Percentiles rank a stretch among this genome's conserved stretches.
These are phyloP conservation scores for Excoecaria agallocha DNA, from an alignment of 345 rosid species.

Conservation along the genomic window DNA sequence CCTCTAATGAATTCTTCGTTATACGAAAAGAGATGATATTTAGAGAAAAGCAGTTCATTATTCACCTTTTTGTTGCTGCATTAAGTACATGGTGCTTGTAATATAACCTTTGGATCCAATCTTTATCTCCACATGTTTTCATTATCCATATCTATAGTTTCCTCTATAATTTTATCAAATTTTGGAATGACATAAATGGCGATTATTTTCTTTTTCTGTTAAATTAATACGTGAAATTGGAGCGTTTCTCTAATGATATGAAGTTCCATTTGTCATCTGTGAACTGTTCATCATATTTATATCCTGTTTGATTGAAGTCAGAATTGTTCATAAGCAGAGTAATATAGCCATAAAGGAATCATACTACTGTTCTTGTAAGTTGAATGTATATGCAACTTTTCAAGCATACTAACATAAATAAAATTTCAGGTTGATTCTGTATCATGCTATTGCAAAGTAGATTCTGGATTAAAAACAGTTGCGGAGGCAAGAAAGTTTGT, in stretches of 20 bases:
- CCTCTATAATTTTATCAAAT: not conserved
- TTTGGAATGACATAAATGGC: not conserved
- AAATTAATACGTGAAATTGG: not conserved
- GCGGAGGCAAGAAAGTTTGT: slow-evolving; percentile 94
- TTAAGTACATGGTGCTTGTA: not conserved
- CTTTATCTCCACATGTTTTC: not conserved
- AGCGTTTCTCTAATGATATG: not conserved
- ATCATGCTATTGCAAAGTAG: slow-evolving; percentile 93
- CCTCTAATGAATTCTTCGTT: not conserved
- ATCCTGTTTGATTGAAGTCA: not conserved
- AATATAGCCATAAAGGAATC: not conserved
- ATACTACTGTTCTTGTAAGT: not conserved
- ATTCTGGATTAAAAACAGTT: slow-evolving; percentile 81
- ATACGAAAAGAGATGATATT: not conserved
- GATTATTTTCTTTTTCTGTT: not conserved
- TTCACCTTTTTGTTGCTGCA: not conserved
- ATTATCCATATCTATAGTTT: not conserved
- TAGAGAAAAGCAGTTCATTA: not conserved
- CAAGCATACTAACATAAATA: slow-evolving; percentile 12
- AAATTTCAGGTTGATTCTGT: slow-evolving; percentile 87
- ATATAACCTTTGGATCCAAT: not conserved
- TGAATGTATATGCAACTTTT: not conserved
- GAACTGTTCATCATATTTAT: not conserved
- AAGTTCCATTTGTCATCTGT: not conserved
- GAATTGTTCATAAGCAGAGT: not conserved